Evolutionary conservation across 495 filamentous ascomycete species (phyloP).

Genomic region (Melanomma pulvis-pyrius): DNA sequence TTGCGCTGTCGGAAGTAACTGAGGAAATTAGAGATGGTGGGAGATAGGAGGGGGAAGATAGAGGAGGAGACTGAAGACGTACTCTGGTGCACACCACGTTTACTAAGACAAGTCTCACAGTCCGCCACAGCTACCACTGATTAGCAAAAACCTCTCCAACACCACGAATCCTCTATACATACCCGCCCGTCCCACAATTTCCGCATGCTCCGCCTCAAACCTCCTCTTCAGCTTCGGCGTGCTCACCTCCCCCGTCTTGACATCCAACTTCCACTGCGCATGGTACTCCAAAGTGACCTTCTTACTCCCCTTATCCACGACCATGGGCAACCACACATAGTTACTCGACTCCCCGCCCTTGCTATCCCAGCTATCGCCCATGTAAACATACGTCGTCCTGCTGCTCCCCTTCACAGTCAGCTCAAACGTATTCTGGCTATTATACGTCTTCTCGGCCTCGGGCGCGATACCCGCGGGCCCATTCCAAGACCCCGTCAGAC

Average conservation of each 20-base stretch:
- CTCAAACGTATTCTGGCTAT: slow-evolving; percentile 52
- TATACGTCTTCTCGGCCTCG: slow-evolving; percentile 50
- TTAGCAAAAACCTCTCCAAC: too few relatives aligned
- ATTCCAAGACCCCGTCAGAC: slow-evolving; percentile 46
- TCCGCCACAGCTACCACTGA: too few relatives aligned
- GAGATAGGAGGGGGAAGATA: slow-evolving; percentile 8
- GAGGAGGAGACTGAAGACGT: slow-evolving; percentile 22
- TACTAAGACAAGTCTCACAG: too few relatives aligned
- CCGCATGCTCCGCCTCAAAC: slow-evolving; percentile 45
- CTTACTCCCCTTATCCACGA: slow-evolving; percentile 43
- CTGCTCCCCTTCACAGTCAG: slow-evolving; percentile 48
- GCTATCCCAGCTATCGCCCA: slow-evolving; percentile 52
- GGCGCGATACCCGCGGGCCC: slow-evolving; percentile 50
- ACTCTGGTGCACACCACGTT: slow-evolving; percentile 34
- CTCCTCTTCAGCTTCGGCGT: slow-evolving; percentile 39
- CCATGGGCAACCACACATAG: slow-evolving; percentile 51
- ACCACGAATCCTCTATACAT: neutral
- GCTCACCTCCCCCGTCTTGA: slow-evolving; percentile 47
- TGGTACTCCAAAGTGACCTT: slow-evolving; percentile 49
- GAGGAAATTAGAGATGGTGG: neutral
- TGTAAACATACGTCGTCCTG: slow-evolving; percentile 50
- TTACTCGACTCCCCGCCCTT: slow-evolving; percentile 47
- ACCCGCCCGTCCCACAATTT: slow-evolving; percentile 36
- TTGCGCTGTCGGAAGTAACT: slow-evolving; percentile 36
- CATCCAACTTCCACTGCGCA: slow-evolving; percentile 52